Evolutionary conservation across 306 rosid species (phyloP).

Genomic region (Rubus parviflorus): DNA sequence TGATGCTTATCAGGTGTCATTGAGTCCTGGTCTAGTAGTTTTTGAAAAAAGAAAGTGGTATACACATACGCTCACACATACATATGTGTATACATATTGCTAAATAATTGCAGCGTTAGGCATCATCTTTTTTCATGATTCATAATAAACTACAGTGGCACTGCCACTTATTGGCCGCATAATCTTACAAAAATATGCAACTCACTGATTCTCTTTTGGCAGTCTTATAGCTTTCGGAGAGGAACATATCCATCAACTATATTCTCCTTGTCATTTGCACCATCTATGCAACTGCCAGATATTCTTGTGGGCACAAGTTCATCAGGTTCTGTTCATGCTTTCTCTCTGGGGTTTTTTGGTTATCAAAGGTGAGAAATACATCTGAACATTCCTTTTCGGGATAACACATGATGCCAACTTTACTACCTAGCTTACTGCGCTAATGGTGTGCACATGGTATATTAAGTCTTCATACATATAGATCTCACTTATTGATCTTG

Average conservation of each 20-base stretch:
- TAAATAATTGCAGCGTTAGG: neutral
- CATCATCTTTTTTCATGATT: slow-evolving; percentile 11
- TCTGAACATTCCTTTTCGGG: slow-evolving; percentile 14
- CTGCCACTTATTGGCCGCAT: slow-evolving; percentile 10
- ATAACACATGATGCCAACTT: neutral
- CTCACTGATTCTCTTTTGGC: slow-evolving; percentile 39
- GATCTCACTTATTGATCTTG: neutral
- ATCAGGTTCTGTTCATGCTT: slow-evolving; percentile 90
- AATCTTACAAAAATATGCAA: slow-evolving; percentile 16
- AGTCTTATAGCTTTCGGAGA: slow-evolving; percentile 96
- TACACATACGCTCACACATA: neutral
- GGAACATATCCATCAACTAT: slow-evolving; percentile 84
- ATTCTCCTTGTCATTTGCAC: slow-evolving; percentile 88
- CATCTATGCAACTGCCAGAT: slow-evolving; percentile 74
- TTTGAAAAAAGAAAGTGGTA: neutral
- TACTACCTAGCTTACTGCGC: neutral
- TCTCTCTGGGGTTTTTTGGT: slow-evolving; percentile 67
- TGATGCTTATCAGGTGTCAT: neutral
- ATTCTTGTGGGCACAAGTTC: slow-evolving; percentile 89
- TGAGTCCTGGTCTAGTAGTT: neutral
- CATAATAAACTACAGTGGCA: neutral
- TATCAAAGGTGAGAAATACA: slow-evolving; percentile 58
- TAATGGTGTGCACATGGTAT: slow-evolving; percentile 1
- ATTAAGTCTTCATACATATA: neutral
- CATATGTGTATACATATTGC: neutral